Evolutionary conservation across 1,139 yeast genomes (phyloP), one percentile per base, ranked within the genome.

Genomic region (Diutina pseudorugosa): DNA sequence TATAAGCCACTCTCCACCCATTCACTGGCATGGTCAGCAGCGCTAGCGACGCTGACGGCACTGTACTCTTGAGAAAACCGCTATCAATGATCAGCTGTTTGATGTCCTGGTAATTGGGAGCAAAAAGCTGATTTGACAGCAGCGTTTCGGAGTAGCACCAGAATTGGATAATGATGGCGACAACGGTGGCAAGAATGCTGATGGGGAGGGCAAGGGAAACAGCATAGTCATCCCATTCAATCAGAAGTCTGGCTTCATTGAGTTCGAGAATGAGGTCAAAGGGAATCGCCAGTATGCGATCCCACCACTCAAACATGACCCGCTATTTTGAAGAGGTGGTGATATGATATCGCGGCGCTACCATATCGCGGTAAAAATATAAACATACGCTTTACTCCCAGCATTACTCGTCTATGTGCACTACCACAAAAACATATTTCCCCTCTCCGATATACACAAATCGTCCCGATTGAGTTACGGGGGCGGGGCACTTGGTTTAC

Each of bases 81-180:
- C 18, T 16, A 14, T 11, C 49, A 16, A 45, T 16, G 14, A 45
- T 45, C 21, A 7, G 41, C n/a, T 45, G 49, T 18, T 45, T 45
- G 23, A 45, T 45, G 41, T n/a, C 41, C 7, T 45, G 49, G 40
- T 45, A 45, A 16, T 45, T 45, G 40, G 49, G 27, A n/a, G 49
- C 49, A 6, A 45, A n/a, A 11, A 45, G 19, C n/a, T 33, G 18
- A 14, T n/a, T 16, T 1, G 49, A n/a, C 23, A 27, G n/a, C 9
- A 23, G 23, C 14, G 19, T 27, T 11, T 45, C 49, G 16, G 11
- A 9, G 27, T 45, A 45, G 18, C 20, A 45, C 40, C 40, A 16
- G 19, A n/a, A n/a, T 14, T 27, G 19, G n/a, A 45, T 18, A 21
- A 27, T 14, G 21, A 25, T 25, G 21, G 49, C 40, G n/a, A 27